These are phyloP conservation scores for Oryza glaberrima DNA, from an alignment of 176 grass and related monocot genomes.

Conservation along the genomic window DNA sequence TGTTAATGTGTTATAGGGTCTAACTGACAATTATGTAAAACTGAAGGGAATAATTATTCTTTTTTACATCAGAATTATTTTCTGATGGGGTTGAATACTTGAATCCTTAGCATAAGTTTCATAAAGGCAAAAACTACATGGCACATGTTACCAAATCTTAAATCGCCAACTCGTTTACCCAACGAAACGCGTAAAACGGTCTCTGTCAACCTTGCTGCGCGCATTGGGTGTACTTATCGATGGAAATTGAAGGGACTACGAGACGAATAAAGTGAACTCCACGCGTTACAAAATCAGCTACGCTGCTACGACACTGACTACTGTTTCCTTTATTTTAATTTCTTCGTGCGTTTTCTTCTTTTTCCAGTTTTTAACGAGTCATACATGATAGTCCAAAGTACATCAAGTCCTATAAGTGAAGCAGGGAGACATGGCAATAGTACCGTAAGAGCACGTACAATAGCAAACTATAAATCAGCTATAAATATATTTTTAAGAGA, in stretches of 20 bases:
- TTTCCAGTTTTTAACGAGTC: slow-evolving; percentile 37
- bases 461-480: no score
- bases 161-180: slow-evolving; percentile 24
- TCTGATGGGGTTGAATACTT: no score
- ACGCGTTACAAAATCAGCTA: background rate
- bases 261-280: slow-evolving; percentile 1
- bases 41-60: no score
- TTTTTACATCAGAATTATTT: no score
- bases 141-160: background rate
- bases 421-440: background rate
- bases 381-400: slow-evolving; percentile 12
- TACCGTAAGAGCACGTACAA: no score
- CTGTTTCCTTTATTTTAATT: background rate
- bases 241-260: background rate
- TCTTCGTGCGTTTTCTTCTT: background rate
- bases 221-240: slow-evolving; percentile 7
- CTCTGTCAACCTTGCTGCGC: background rate
- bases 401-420: background rate
- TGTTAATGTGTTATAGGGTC: no score
- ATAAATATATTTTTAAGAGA: no score
- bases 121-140: no score
- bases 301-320: background rate
- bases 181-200: slow-evolving; percentile 28
- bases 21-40: no score
- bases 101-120: no score